Conservation (phyloP, 1,284 basidiomycete genomes). For the Trametes sp. region DNA sequence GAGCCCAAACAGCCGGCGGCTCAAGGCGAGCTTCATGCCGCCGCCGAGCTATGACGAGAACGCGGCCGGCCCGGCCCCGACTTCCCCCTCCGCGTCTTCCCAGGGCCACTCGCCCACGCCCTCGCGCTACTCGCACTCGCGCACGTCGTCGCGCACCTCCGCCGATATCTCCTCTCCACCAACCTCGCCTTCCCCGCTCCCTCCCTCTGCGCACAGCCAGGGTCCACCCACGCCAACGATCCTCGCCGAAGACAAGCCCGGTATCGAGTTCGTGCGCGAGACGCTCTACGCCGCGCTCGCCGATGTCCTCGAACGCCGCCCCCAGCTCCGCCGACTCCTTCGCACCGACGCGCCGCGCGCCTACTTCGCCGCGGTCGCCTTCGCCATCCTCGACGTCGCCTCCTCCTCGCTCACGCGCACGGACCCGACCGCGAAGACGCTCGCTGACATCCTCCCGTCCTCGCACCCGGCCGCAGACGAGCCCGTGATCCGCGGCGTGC, state of each 20-base stretch:
- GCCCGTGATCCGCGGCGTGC: slow-evolving; percentile 65
- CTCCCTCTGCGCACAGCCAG: slow-evolving; percentile 27
- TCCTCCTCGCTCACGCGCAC: slow-evolving; percentile 50
- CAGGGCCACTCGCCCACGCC: slow-evolving; percentile 23
- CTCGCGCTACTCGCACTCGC: slow-evolving; percentile 29
- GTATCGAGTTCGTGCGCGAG: slow-evolving; percentile 80
- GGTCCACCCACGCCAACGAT: slow-evolving; percentile 46
- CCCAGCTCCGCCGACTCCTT: slow-evolving; percentile 61
- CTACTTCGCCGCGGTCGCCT: slow-evolving; percentile 78
- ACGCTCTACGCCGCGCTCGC: slow-evolving; percentile 82
- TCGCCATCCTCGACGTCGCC: slow-evolving; percentile 76
- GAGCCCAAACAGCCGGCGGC: slow-evolving; percentile 36
- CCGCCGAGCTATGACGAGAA: slow-evolving; percentile 68
- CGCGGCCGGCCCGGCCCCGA: slow-evolving; percentile 25
- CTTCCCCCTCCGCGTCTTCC: slow-evolving; percentile 25
- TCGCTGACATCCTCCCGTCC: slow-evolving; percentile 24
- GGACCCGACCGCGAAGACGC: slow-evolving; percentile 10
- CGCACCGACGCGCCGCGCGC: slow-evolving; percentile 70
- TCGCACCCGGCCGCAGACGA: slow-evolving; percentile 35
- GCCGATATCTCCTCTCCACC: slow-evolving; percentile 16
- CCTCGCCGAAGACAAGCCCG: slow-evolving; percentile 61
- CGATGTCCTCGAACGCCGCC: slow-evolving; percentile 65
- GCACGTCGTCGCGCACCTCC: slow-evolving; percentile 23
- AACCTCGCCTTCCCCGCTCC: slow-evolving; percentile 39
- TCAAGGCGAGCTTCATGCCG: slow-evolving; percentile 72